A percentile compares a stretch with the other conserved stretches of the same genome.
phyloP scores from a whole-genome alignment of 345 rosid species.

The Lepidium didymum region DNA sequence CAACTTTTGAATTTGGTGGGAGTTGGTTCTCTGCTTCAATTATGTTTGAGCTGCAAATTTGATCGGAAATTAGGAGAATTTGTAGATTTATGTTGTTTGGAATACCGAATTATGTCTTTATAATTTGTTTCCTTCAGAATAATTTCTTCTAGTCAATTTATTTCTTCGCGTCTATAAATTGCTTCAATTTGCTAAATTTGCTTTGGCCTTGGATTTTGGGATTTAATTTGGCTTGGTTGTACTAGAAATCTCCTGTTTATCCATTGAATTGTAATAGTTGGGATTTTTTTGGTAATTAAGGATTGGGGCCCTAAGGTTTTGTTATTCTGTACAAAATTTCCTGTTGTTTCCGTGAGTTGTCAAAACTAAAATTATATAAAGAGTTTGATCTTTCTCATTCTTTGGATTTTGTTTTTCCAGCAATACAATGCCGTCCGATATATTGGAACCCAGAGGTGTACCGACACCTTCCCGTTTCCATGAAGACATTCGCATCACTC shows the following conservation, averaged over 20 bases:
- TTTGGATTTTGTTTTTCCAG: constrained; percentile 19
- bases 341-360: constrained; percentile 12
- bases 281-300: too few species aligned
- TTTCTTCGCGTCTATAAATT: neutral
- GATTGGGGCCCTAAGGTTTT: neutral
- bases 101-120: neutral
- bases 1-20: constrained; percentile 3
- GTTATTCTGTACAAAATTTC: neutral
- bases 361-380: constrained; percentile 3
- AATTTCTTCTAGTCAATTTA: neutral
- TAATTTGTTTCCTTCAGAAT: neutral
- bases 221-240: neutral
- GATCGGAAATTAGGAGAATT: neutral
- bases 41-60: neutral
- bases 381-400: constrained; percentile 13
- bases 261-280: neutral
- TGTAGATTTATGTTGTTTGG: neutral
- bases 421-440: constrained; percentile 53
- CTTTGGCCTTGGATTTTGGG: neutral
- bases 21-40: neutral
- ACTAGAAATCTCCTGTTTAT: constrained; percentile 14
- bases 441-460: constrained; percentile 45
- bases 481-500: constrained; percentile 38
- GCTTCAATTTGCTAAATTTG: neutral
- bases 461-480: constrained; percentile 22